Conservation (phyloP, 2,329 filamentous ascomycete species). For the Xylaria sp. region DNA sequence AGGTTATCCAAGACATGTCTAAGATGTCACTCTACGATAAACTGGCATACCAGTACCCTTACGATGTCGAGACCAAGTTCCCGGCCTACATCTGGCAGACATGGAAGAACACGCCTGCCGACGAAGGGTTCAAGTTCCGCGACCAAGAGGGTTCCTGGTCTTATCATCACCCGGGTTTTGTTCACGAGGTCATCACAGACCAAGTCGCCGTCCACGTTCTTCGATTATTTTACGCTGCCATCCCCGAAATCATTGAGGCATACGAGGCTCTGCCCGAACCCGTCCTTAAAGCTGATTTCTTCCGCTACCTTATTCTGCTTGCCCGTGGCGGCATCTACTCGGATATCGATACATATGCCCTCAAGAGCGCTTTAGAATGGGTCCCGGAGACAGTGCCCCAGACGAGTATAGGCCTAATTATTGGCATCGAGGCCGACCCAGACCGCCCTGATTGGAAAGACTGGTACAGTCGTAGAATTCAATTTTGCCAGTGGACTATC, state of each 20-base stretch:
- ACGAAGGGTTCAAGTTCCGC: slow-evolving; percentile 81
- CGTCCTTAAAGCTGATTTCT: slow-evolving; percentile 82
- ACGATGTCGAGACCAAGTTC: slow-evolving; percentile 88
- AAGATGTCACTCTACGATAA: slow-evolving; percentile 80
- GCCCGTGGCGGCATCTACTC: slow-evolving; percentile 77
- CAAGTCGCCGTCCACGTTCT: slow-evolving; percentile 83
- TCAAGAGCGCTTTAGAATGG: slow-evolving; percentile 88
- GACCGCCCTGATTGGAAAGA: slow-evolving; percentile 91
- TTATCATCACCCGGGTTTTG: slow-evolving; percentile 84
- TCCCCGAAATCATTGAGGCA: slow-evolving; percentile 81
- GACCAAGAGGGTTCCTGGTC: slow-evolving; percentile 91
- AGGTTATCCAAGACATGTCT: slow-evolving; percentile 74
- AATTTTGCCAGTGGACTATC: slow-evolving; percentile 99
- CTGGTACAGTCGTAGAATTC: slow-evolving; percentile 96
- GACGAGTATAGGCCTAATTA: slow-evolving; percentile 82
- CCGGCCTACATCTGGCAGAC: slow-evolving; percentile 99
- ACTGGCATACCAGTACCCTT: slow-evolving; percentile 92
- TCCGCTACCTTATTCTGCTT: slow-evolving; percentile 75
- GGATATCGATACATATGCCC: slow-evolving; percentile 89
- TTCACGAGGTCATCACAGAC: slow-evolving; percentile 98
- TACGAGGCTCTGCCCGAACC: slow-evolving; percentile 78
- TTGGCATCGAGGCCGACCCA: slow-evolving; percentile 96
- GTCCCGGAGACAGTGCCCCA: slow-evolving; percentile 81
- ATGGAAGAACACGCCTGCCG: slow-evolving; percentile 88
- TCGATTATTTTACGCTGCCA: slow-evolving; percentile 83